Evolutionary conservation across 2,329 filamentous ascomycete genomes (phyloP).

Genomic region (Berkeleyomyces rouxiae): DNA sequence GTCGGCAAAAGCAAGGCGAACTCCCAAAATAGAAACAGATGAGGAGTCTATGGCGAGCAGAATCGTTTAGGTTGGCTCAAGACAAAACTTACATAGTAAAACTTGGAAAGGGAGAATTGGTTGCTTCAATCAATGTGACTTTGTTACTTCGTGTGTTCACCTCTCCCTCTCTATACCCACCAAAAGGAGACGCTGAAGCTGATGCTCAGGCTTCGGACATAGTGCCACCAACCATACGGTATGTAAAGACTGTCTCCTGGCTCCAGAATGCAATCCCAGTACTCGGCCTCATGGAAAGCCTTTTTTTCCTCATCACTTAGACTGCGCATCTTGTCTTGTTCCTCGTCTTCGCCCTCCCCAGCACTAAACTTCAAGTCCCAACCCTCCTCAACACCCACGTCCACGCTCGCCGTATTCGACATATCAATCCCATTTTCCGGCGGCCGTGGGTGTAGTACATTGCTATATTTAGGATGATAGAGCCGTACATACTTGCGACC

Average conservation of each 20-base stretch:
- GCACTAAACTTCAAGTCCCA: slow-evolving; percentile 27
- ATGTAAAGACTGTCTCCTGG: slow-evolving; percentile 80
- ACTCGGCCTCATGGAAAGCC: slow-evolving; percentile 42
- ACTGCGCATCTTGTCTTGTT: slow-evolving; percentile 24
- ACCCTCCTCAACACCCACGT: slow-evolving; percentile 54
- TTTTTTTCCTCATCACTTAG: slow-evolving; percentile 16
- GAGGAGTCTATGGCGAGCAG: slow-evolving; percentile 8
- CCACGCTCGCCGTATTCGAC: slow-evolving; percentile 73
- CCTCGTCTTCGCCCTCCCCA: slow-evolving; percentile 16
- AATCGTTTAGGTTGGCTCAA: background rate
- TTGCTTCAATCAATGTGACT: background rate
- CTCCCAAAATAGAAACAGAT: slow-evolving; percentile 3
- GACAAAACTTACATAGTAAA: background rate
- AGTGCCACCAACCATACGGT: slow-evolving; percentile 96
- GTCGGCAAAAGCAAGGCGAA: slow-evolving; percentile 38
- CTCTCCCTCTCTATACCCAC: slow-evolving; percentile 45
- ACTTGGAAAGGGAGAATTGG: background rate
- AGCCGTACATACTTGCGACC: slow-evolving; percentile 84
- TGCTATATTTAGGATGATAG: slow-evolving; percentile 51
- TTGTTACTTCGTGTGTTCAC: background rate
- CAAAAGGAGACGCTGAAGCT: slow-evolving; percentile 96
- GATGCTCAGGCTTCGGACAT: slow-evolving; percentile 66
- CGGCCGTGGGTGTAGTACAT: slow-evolving; percentile 42
- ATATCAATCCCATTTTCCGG: slow-evolving; percentile 64
- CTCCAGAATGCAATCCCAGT: slow-evolving; percentile 60